Evolutionary conservation across 1,139 yeast genomes (phyloP).

Genomic region (Hanseniaspora sp.): DNA sequence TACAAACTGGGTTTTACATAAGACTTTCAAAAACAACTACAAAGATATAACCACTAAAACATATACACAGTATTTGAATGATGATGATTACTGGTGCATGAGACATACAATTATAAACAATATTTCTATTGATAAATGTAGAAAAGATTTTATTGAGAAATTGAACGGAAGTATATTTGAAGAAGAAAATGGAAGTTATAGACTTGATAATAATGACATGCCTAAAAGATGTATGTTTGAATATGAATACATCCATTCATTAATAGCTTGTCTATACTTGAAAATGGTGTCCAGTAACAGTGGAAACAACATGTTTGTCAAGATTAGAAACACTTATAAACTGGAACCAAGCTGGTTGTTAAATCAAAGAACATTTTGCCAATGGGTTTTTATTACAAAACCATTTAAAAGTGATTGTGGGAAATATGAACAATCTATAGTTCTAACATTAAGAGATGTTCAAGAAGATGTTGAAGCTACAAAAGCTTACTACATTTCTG

Average conservation of each 20-base stretch:
- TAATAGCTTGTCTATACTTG: constrained; percentile 22
- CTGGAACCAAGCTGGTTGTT: constrained; percentile 21
- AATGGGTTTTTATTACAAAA: constrained; percentile 41
- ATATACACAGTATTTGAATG: not conserved
- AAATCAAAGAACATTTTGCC: constrained; percentile 44
- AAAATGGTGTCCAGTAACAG: constrained; percentile 4
- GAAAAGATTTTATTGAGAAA: constrained; percentile 31
- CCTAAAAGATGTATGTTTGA: constrained; percentile 26
- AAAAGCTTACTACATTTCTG: constrained; percentile 40
- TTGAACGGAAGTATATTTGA: constrained; percentile 23
- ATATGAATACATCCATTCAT: constrained; percentile 27
- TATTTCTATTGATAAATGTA: constrained; percentile 30
- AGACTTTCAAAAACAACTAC: not conserved
- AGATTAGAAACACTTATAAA: constrained; percentile 28
- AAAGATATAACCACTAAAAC: not conserved
- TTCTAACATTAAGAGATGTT: constrained; percentile 43
- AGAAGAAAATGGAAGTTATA: constrained; percentile 7
- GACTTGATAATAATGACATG: not conserved
- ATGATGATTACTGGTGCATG: constrained; percentile 38
- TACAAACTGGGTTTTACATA: not conserved
- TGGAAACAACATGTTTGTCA: constrained; percentile 24
- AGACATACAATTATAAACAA: constrained; percentile 33
- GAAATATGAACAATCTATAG: constrained; percentile 34
- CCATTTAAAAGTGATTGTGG: constrained; percentile 17
- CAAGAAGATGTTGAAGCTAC: constrained; percentile 22